A percentile compares a stretch with the other conserved stretches of the same genome.
Evolutionary conservation across 2,329 filamentous ascomycete genomes (phyloP).

Genomic region (Fusarium oxysporum): DNA sequence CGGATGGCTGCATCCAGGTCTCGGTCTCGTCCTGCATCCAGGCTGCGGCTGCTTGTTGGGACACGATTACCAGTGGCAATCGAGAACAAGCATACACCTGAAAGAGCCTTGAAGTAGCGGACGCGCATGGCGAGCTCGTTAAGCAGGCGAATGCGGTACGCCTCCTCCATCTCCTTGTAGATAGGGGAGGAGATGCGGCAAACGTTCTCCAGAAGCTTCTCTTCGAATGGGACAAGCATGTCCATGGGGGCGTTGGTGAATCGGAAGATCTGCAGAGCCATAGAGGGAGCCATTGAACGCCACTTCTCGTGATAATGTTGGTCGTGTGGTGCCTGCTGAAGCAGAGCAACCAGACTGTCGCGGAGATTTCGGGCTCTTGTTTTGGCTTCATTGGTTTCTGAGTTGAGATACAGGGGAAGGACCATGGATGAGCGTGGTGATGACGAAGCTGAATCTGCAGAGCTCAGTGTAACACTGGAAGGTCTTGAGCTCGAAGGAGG

Average conservation of each 20-base stretch:
- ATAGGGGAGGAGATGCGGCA: conserved; percentile 56
- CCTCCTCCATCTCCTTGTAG: conserved; percentile 62
- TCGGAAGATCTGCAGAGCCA: conserved; percentile 70
- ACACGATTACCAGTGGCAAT: conserved; percentile 65
- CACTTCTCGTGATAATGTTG: conserved; percentile 60
- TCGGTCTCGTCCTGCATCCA: conserved; percentile 48
- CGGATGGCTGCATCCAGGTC: conserved; percentile 52
- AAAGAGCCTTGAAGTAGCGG: conserved; percentile 63
- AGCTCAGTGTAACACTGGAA: conserved; percentile 64
- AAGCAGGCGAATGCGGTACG: conserved; percentile 62
- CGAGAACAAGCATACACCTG: conserved; percentile 65
- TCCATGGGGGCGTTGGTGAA: conserved; percentile 63
- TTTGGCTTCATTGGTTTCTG: conserved; percentile 56
- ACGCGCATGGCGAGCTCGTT: conserved; percentile 62
- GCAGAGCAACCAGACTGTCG: conserved; percentile 64
- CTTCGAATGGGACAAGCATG: conserved; percentile 61
- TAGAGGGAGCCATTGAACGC: conserved; percentile 63
- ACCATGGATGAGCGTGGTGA: conserved; percentile 63
- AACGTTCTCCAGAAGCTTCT: conserved; percentile 60
- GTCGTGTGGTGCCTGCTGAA: conserved; percentile 62
- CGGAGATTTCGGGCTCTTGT: conserved; percentile 62
- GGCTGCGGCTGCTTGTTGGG: conserved; percentile 52
- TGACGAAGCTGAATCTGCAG: conserved; percentile 60
- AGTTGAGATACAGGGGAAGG: conserved; percentile 53
- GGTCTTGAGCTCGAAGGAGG: conserved; percentile 57